Conservation (phyloP, 768 basidiomycete genomes). For the Lactarius sanguifluus region DNA sequence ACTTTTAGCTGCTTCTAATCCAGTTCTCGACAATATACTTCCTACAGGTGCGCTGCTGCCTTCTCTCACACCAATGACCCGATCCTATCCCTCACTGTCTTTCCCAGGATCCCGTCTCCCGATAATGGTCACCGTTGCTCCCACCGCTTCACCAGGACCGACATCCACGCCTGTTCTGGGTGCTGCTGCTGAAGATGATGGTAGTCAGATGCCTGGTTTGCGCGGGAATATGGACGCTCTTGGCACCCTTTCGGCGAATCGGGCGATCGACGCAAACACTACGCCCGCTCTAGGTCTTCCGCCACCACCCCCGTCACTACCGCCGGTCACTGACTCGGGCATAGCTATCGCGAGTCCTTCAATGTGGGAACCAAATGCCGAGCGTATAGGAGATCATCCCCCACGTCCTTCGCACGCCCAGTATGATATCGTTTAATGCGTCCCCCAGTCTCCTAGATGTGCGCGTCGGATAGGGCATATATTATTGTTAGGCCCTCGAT, state of each 20-base stretch:
- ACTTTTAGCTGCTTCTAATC: neutral
- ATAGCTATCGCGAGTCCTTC: too few species aligned
- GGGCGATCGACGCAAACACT: neutral
- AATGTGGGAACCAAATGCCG: too few species aligned
- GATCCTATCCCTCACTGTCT: neutral
- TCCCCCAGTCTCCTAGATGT: too few species aligned
- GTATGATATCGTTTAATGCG: too few species aligned
- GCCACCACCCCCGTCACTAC: too few species aligned
- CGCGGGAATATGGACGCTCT: neutral
- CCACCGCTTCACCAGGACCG: neutral
- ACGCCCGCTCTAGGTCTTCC: too few species aligned
- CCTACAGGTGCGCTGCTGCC: neutral
- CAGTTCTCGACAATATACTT: neutral
- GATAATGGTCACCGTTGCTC: neutral
- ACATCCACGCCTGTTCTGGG: neutral
- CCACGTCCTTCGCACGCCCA: too few species aligned
- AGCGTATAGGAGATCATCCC: too few species aligned
- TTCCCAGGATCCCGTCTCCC: neutral
- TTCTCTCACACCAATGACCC: neutral
- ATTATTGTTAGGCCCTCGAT: too few species aligned
- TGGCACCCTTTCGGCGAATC: neutral
- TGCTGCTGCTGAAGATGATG: neutral
- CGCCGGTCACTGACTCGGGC: too few species aligned
- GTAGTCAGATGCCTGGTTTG: neutral
- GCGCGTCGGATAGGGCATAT: too few species aligned